These are phyloP conservation scores for Albugo laibachii DNA, from an alignment of 352 stramenopile species.

Conservation along the genomic window DNA sequence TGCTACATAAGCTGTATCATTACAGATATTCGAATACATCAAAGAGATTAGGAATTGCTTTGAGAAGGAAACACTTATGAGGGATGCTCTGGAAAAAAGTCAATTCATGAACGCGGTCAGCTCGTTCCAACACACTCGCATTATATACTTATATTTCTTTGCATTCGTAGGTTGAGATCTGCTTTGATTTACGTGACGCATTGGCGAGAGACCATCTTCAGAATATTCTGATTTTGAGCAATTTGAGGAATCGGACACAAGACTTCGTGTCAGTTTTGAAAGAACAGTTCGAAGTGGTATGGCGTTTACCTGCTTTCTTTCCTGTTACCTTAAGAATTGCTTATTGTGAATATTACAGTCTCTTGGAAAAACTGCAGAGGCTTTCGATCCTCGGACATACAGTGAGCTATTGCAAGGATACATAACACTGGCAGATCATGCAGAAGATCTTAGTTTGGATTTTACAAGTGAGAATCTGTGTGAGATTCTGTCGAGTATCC, in stretches of 20 bases:
- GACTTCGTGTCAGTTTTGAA: constrained; percentile 55
- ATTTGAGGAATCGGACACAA: constrained; percentile 36
- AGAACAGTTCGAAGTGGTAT: constrained; percentile 51
- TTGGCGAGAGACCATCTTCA: constrained; percentile 22
- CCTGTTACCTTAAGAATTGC: too few relatives aligned
- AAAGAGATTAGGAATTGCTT: constrained; percentile 33
- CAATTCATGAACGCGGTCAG: constrained; percentile 42
- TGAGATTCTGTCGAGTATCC: constrained; percentile 52
- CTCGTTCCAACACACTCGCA: neutral
- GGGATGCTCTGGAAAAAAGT: constrained; percentile 30
- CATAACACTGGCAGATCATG: constrained; percentile 53
- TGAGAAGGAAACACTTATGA: constrained; percentile 62
- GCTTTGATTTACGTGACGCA: constrained; percentile 27
- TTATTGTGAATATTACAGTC: constrained; percentile 16
- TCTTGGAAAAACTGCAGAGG: constrained; percentile 36
- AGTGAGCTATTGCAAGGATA: constrained; percentile 69
- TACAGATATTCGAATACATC: constrained; percentile 36
- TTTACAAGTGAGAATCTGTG: constrained; percentile 39
- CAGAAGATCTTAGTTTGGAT: constrained; percentile 56
- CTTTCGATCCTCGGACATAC: constrained; percentile 54
- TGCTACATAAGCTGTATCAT: neutral
- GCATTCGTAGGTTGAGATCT: constrained; percentile 41
- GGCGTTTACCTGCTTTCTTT: neutral
- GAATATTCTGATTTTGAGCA: constrained; percentile 30
- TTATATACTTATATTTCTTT: neutral